Conservation (phyloP, 169 alveolate species). For the Toxoplasma gondii region DNA sequence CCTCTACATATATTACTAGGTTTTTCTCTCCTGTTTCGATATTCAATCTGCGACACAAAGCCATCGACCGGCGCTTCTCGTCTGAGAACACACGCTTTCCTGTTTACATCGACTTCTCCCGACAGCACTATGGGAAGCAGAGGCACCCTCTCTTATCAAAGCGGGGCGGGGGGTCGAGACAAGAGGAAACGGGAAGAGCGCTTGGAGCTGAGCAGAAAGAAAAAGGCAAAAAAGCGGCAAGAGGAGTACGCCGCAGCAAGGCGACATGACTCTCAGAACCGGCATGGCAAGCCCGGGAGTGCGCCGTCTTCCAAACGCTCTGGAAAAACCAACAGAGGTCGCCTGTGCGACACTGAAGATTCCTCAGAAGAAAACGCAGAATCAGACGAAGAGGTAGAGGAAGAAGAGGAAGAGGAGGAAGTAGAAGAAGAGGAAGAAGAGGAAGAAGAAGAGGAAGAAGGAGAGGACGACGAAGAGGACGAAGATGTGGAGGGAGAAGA, state of each 20-base stretch:
- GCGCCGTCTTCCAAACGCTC: not conserved
- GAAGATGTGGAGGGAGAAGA: not conserved
- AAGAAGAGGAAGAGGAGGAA: not conserved
- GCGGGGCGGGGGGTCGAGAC: not conserved
- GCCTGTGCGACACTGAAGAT: not conserved
- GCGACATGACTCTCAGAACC: not conserved
- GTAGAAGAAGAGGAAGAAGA: not conserved
- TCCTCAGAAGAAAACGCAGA: not conserved
- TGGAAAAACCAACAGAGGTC: not conserved
- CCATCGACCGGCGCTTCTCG: too few species aligned
- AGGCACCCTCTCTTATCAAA: not conserved
- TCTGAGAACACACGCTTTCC: too few species aligned
- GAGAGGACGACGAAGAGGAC: not conserved
- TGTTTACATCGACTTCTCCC: not conserved
- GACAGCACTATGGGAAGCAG: not conserved
- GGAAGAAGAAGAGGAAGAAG: not conserved
- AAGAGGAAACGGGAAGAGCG: conserved; percentile 8
- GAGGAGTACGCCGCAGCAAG: not conserved
- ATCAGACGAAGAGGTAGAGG: not conserved
- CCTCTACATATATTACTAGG: not conserved
- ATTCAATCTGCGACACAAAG: too few species aligned
- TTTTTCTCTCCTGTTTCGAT: not conserved
- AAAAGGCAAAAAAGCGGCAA: not conserved
- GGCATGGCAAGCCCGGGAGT: not conserved
- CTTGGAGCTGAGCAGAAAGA: not conserved